Percentiles rank a stretch among this genome's conserved stretches.
Evolutionary conservation across 257 asterid species (phyloP).

Genomic region (Nicotiana obtusifolia): DNA sequence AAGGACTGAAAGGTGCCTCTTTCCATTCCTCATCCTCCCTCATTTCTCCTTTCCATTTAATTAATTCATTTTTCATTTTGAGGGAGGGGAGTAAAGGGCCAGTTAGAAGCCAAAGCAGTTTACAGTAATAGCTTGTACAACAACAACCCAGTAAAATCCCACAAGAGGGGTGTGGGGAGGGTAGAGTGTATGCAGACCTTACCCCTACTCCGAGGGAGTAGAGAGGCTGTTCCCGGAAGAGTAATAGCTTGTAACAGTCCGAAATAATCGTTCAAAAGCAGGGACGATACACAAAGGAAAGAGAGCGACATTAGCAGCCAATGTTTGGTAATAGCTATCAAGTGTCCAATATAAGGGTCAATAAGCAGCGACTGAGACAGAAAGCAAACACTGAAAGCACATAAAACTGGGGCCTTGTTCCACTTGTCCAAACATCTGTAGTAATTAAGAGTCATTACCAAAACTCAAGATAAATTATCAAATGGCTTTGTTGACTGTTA

Average conservation of each 20-base stretch:
- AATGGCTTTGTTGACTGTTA: not conserved
- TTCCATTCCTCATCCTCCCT: not conserved
- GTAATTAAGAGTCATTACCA: not conserved
- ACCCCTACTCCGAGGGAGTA: too few relatives aligned
- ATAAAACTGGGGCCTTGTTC: not conserved
- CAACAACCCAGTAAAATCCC: too few relatives aligned
- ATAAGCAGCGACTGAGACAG: not conserved
- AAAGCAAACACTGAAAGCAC: not conserved
- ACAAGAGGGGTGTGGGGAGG: too few relatives aligned
- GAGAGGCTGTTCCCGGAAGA: too few relatives aligned
- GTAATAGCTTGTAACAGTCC: not conserved
- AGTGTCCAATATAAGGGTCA: not conserved
- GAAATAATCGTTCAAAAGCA: not conserved
- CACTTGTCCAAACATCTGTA: not conserved
- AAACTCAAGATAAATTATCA: not conserved
- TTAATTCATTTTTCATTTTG: not conserved
- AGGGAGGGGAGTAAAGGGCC: not conserved
- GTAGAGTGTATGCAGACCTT: too few relatives aligned
- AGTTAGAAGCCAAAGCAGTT: not conserved
- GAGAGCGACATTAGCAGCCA: not conserved
- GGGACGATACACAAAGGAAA: not conserved
- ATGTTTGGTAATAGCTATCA: not conserved
- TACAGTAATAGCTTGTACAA: not conserved
- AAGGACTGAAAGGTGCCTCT: not conserved
- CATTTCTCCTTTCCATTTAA: not conserved